Conservation (phyloP, 179 eudicot genomes). For the Camellia oleifera region DNA sequence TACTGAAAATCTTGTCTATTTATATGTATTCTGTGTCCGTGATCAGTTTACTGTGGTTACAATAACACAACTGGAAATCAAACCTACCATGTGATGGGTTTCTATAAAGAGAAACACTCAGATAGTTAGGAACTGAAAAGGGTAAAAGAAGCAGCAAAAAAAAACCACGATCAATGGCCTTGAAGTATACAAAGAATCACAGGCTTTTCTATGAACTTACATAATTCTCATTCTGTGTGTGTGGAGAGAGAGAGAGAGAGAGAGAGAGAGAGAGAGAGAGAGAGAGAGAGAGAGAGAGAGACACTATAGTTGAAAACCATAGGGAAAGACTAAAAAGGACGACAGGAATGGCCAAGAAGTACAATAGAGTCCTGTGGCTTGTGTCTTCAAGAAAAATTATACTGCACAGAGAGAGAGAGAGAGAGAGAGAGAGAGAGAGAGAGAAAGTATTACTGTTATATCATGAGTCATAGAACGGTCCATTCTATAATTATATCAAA, state of each 20-base stretch:
- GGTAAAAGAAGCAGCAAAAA: background rate
- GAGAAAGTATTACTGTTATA: too few species aligned
- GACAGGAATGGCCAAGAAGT: background rate
- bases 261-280: background rate
- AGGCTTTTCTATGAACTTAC: background rate
- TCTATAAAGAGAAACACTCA: background rate
- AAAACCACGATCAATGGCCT: background rate
- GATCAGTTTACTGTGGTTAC: too few species aligned
- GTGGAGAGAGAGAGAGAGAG: background rate
- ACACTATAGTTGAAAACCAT: background rate
- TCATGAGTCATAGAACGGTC: too few species aligned
- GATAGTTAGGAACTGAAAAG: too few species aligned
- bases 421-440: slow-evolving; percentile 12
- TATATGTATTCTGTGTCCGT: too few species aligned
- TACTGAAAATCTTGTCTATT: too few species aligned
- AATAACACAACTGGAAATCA: too few species aligned
- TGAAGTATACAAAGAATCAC: background rate
- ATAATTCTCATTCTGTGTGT: background rate
- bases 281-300: too few species aligned
- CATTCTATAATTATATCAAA: too few species aligned
- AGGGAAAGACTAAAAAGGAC: too few species aligned
- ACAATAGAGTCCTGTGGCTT: slow-evolving; percentile 1
- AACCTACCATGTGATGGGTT: background rate
- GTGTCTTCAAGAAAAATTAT: too few species aligned
- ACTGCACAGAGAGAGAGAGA: background rate